Base-by-base conservation (phyloP, 2,329 filamentous ascomycete species). In the Neofusicoccum sp. region DNA sequence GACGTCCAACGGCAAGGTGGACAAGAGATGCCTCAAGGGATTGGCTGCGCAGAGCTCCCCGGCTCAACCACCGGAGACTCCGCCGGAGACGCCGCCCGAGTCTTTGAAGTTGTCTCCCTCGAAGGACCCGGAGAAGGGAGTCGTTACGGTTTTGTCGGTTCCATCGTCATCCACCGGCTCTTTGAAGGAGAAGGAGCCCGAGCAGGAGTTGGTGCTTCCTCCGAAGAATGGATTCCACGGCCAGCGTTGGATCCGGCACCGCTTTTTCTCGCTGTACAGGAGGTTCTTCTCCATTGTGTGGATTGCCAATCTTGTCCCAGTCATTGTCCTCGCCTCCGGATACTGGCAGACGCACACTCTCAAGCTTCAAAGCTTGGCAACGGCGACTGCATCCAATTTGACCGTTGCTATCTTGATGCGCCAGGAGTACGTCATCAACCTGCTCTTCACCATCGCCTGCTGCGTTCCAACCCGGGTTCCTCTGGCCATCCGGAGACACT, bases 1-100 rank as follows among this genome's bases (percentile, higher is more conserved):
- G 26, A 85, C 83, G 0, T 64, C 75, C 2, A 85, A 86, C 62
- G 84, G 84, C 45, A 86, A 86, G 70, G 77, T 84, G 44, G 79
- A 86, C 69, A 84, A 83, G 73, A 73, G 71, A 24, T 70, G 72
- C 4, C 76, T 86, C 3, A 71, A 68, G 6, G 66, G 68, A 8
- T 64, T 79, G 12, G 63, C 64, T 20, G 45, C 64, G 3, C 62
- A 57, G n/a, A 28, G 36, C 24, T 54, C 49, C 31, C 49, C 49
- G 7, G 49, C 34, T n/a, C 49, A 54, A 20, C 49, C 9, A 24
- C 49, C 36, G 12, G 49, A 40, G 26, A 40, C 49, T 9, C 49
- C 34, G 14, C 49, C 34, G 12, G 49, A 54, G 5, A 54, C 49
- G 12, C 49, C 49, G 12, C 49, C 49, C 3, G 49, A 54, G 9